These are phyloP conservation scores for Salix udensis DNA, from an alignment of 345 rosid species.

Conservation along the genomic window DNA sequence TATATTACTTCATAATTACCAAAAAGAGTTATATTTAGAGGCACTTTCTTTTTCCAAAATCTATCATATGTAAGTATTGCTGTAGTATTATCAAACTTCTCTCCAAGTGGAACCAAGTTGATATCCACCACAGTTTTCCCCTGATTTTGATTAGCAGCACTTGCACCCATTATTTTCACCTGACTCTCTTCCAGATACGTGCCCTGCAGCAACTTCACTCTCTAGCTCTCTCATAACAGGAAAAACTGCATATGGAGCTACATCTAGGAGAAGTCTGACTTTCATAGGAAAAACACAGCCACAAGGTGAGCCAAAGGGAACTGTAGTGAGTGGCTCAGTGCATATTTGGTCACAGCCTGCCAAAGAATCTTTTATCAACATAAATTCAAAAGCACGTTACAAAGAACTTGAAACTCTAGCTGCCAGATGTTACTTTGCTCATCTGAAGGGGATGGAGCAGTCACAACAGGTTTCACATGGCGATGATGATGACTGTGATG, in stretches of 20 bases:
- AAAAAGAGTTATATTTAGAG: slow-evolving; percentile 68
- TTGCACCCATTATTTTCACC: slow-evolving; percentile 97
- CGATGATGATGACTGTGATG: slow-evolving; percentile 43
- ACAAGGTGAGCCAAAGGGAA: slow-evolving; percentile 94
- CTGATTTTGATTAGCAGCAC: slow-evolving; percentile 86
- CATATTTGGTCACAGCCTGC: slow-evolving; percentile 92
- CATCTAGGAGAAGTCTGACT: slow-evolving; percentile 76
- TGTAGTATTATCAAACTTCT: slow-evolving; percentile 94
- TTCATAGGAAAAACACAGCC: slow-evolving; percentile 97
- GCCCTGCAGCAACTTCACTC: slow-evolving; percentile 94
- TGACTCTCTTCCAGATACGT: slow-evolving; percentile 93
- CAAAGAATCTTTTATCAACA: slow-evolving; percentile 24
- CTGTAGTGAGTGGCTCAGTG: slow-evolving; percentile 79
- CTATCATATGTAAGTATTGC: slow-evolving; percentile 77
- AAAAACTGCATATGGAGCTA: slow-evolving; percentile 77
- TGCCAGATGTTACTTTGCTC: slow-evolving; percentile 44
- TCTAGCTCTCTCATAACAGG: slow-evolving; percentile 87
- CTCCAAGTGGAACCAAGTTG: slow-evolving; percentile 94
- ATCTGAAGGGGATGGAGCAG: slow-evolving; percentile 67
- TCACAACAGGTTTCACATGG: slow-evolving; percentile 44
- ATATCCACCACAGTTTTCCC: slow-evolving; percentile 81
- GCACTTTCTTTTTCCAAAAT: slow-evolving; percentile 68
- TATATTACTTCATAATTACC: slow-evolving; percentile 74
- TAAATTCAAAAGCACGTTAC: not conserved
- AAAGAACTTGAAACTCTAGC: not conserved